Evolutionary conservation across 2,329 filamentous ascomycete species (phyloP).

Genomic region (Talaromyces sp.): DNA sequence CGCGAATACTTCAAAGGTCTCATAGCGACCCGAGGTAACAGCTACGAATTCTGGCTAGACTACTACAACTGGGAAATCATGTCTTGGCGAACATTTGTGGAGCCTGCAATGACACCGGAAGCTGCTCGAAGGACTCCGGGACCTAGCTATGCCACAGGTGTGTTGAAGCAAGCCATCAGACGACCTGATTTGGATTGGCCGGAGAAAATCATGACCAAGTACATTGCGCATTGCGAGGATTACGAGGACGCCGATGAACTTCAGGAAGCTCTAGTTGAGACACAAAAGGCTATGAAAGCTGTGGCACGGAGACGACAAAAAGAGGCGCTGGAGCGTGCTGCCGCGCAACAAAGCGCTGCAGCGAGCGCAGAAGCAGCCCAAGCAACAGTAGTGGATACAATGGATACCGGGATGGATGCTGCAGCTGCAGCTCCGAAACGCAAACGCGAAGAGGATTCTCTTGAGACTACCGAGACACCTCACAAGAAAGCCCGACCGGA

Average conservation of each 20-base stretch:
- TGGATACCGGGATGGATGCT: not conserved
- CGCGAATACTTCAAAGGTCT: conserved; percentile 74
- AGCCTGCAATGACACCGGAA: conserved; percentile 51
- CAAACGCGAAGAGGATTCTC: conserved; percentile 62
- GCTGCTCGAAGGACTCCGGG: conserved; percentile 57
- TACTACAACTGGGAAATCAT: conserved; percentile 93
- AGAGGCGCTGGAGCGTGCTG: conserved; percentile 36
- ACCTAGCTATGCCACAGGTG: conserved; percentile 70
- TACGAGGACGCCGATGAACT: conserved; percentile 77
- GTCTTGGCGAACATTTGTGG: conserved; percentile 58
- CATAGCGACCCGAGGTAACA: conserved; percentile 65
- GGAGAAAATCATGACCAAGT: conserved; percentile 48
- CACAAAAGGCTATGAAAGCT: conserved; percentile 64
- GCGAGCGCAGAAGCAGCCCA: conserved; percentile 19
- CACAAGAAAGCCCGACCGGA: conserved; percentile 65
- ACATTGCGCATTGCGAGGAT: conserved; percentile 67
- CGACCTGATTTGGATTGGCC: conserved; percentile 50
- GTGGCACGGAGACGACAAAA: conserved; percentile 63
- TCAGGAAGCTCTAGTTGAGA: conserved; percentile 68
- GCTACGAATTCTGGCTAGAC: conserved; percentile 88
- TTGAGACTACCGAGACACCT: conserved; percentile 50
- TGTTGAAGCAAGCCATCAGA: conserved; percentile 68
- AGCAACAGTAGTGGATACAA: conserved; percentile 18
- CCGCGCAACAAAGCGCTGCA: conserved; percentile 13
- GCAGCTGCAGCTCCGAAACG: conserved; percentile 55